Conservation (phyloP, 2,329 filamentous ascomycete genomes). For the Colletotrichum brevisporum region DNA sequence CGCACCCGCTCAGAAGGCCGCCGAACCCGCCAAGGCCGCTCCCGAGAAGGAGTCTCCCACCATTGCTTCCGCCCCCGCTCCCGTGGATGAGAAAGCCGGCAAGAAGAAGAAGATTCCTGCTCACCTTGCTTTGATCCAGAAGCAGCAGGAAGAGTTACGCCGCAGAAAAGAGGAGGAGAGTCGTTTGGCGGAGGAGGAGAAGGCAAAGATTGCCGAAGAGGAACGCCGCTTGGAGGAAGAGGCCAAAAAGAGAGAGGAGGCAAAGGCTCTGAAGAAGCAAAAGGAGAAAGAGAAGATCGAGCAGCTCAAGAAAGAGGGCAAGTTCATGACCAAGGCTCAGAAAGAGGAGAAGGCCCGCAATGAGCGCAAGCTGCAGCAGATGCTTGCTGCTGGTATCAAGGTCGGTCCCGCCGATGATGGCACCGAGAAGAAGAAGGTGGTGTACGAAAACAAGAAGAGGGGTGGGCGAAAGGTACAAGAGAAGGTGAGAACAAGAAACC, state of each 20-base stretch:
- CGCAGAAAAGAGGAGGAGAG: constrained; percentile 75
- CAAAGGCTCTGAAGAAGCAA: constrained; percentile 84
- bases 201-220: constrained; percentile 74
- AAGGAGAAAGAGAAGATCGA: constrained; percentile 90
- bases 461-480: constrained; percentile 70
- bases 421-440: constrained; percentile 82
- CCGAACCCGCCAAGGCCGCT: constrained; percentile 68
- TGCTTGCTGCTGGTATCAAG: constrained; percentile 83
- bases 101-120: constrained; percentile 93
- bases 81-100: constrained; percentile 65
- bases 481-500: constrained; percentile 62
- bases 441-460: constrained; percentile 81
- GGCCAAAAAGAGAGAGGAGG: constrained; percentile 77
- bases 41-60: constrained; percentile 58
- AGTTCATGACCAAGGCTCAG: constrained; percentile 88
- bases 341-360: constrained; percentile 85
- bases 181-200: constrained; percentile 72
- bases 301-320: constrained; percentile 89
- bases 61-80: constrained; percentile 52
- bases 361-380: constrained; percentile 86
- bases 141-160: constrained; percentile 85
- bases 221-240: constrained; percentile 78
- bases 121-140: constrained; percentile 80
- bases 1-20: constrained; percentile 56
- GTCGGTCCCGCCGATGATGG: constrained; percentile 72